Evolutionary conservation across 148 eudicot species (phyloP), one percentile per base, ranked within the genome.

Genomic region (Rhododendron molle): DNA sequence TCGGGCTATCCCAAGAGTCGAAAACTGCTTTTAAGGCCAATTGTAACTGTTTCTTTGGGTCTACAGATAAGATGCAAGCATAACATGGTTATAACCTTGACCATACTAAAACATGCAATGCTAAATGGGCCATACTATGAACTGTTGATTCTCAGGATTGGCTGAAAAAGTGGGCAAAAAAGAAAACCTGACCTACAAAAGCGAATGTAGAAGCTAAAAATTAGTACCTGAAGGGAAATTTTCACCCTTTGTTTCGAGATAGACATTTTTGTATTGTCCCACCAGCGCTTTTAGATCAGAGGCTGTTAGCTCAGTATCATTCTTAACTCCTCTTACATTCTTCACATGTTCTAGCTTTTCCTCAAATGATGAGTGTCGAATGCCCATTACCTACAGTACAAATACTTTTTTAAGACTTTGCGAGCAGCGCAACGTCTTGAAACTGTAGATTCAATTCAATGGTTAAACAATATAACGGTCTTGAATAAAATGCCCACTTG

Each of bases 1-100:
- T 91, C 20, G 96, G 95, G 72, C 99, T 97, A 85, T 97, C 95
- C 99, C 99, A 97, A 9, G 99, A 97, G 65, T 97, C 90, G 82
- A 97, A 97, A 46, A 97, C 99, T 60, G 99, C 98, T 84, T 94
- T 89, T 14, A 95, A 60, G 20, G 99, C 98, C 88, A 97, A 86
- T 88, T 90, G 89, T 76, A 97, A 90, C 86, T 97, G 99, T 83
- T 90, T 92, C 86, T 88, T 91, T 43, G 99, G 99, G 86, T 95
- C 99, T 97, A 85, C 77, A 89, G 21, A 85, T 34, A 80, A 40
- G n/a, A 43, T 30, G 43, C 12, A 71, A 88, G 44, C 43, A 82
- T 46, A 79, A 9, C 3, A 21, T 0, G 34, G 2, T 50, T 13
- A 46, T 30, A 83, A 71, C 40, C 67, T 60, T 23, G 16, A 79